Conservation (phyloP, 306 rosid species). For the Fagus sylvatica region DNA sequence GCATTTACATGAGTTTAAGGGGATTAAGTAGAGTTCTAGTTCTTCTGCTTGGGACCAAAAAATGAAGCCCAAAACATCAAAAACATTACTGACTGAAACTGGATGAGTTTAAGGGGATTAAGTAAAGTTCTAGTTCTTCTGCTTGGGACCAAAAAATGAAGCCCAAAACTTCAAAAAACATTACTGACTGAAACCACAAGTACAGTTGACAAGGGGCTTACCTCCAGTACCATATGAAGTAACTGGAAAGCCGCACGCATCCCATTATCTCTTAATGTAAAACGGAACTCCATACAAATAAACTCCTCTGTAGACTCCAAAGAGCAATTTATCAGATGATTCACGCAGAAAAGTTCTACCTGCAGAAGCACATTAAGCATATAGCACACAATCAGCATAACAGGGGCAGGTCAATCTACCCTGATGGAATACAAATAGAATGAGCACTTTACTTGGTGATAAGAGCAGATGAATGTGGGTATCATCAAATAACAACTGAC, state of each 20-base stretch:
- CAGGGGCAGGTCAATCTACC: constrained; percentile 16
- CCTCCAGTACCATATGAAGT: constrained; percentile 99
- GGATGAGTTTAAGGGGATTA: no score
- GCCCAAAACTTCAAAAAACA: not conserved
- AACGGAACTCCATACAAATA: constrained; percentile 97
- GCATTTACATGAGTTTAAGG: not conserved
- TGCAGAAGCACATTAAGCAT: constrained; percentile 29
- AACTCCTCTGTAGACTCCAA: constrained; percentile 98
- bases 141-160: not conserved
- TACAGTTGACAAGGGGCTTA: constrained; percentile 30
- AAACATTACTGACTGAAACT: not conserved
- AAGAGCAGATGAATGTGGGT: not conserved
- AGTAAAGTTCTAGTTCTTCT: no score
- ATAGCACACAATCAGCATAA: constrained; percentile 25
- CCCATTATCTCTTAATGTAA: constrained; percentile 90
- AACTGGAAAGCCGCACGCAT: constrained; percentile 99
- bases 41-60: not conserved
- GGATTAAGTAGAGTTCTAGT: not conserved
- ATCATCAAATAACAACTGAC: not conserved
- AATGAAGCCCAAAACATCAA: not conserved
- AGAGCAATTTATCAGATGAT: constrained; percentile 94
- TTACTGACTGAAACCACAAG: not conserved
- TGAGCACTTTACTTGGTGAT: not conserved
- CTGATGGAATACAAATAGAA: not conserved
- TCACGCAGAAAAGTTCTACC: constrained; percentile 99